A percentile compares a stretch with the other conserved stretches of the same genome.
phyloP scores from a whole-genome alignment of 2,329 filamentous ascomycete species.

The Biscogniauxia sp. region DNA sequence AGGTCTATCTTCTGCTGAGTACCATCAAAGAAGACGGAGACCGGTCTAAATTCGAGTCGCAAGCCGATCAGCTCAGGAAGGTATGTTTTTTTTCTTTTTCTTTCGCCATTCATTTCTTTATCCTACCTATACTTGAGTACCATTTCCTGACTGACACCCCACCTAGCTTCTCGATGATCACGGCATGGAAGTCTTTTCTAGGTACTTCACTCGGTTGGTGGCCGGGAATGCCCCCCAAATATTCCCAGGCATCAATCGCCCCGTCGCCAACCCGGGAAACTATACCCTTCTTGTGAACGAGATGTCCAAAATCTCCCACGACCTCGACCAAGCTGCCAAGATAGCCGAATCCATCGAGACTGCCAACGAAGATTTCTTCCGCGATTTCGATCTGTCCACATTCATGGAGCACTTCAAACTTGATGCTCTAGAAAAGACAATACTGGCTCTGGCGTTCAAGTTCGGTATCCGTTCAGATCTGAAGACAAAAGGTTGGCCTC shows the following conservation, averaged over 20 bases:
- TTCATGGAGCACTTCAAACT: slow-evolving; percentile 97
- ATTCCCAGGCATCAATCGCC: slow-evolving; percentile 75
- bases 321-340: slow-evolving; percentile 79
- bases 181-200: slow-evolving; percentile 98
- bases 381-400: slow-evolving; percentile 91
- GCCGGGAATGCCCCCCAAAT: slow-evolving; percentile 89
- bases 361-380: slow-evolving; percentile 87
- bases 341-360: slow-evolving; percentile 93
- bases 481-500: slow-evolving; percentile 75
- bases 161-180: slow-evolving; percentile 88
- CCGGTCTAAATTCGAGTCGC: slow-evolving; percentile 85
- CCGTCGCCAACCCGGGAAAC: slow-evolving; percentile 72
- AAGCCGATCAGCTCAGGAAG: slow-evolving; percentile 89
- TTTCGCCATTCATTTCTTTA: neutral
- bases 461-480: slow-evolving; percentile 76
- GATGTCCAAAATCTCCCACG: slow-evolving; percentile 79
- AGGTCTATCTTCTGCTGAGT: slow-evolving; percentile 91
- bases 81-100: slow-evolving; percentile 47
- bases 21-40: slow-evolving; percentile 93
- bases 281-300: slow-evolving; percentile 81
- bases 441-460: slow-evolving; percentile 87
- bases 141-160: slow-evolving; percentile 13
- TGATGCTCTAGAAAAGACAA: slow-evolving; percentile 81
- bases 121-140: neutral
- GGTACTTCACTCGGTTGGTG: slow-evolving; percentile 91